phyloP scores from a whole-genome alignment of 2,329 filamentous ascomycete genomes.

The Dothistroma pini region DNA sequence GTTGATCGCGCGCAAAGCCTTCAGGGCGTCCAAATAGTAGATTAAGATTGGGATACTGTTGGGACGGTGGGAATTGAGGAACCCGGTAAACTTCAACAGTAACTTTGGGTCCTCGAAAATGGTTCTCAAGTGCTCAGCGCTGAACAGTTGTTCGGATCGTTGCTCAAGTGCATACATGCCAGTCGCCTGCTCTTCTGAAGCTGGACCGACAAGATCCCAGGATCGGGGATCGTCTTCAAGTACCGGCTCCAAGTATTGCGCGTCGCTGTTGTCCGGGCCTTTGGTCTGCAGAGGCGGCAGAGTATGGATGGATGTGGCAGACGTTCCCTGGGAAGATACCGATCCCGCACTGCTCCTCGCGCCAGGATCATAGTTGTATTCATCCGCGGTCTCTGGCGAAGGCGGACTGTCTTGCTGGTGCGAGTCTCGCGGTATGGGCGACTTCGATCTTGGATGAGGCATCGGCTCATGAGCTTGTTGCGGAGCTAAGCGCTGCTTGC shows the following conservation, averaged over 20 bases:
- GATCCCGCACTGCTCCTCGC: conserved; percentile 36
- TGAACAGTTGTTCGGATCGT: conserved; percentile 64
- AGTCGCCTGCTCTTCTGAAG: conserved; percentile 27
- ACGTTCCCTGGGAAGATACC: conserved; percentile 36
- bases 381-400: conserved; percentile 16
- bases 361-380: conserved; percentile 23
- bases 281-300: conserved; percentile 45
- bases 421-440: conserved; percentile 6
- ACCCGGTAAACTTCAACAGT: conserved; percentile 64
- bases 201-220: conserved; percentile 51
- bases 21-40: conserved; percentile 69
- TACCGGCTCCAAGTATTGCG: conserved; percentile 45
- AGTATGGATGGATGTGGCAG: conserved; percentile 35
- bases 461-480: conserved; percentile 4
- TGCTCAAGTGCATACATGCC: conserved; percentile 56
- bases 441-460: conserved; percentile 7
- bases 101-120: conserved; percentile 64
- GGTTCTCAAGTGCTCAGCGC: conserved; percentile 58
- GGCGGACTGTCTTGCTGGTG: conserved; percentile 10
- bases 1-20: conserved; percentile 65
- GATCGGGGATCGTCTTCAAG: conserved; percentile 52
- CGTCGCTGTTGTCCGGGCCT: conserved; percentile 38
- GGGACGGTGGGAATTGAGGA: conserved; percentile 58
- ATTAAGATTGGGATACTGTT: conserved; percentile 62
- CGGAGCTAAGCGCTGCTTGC: conserved; percentile 8